Conservation (phyloP, 768 basidiomycete genomes). For the Suillus alpinus region DNA sequence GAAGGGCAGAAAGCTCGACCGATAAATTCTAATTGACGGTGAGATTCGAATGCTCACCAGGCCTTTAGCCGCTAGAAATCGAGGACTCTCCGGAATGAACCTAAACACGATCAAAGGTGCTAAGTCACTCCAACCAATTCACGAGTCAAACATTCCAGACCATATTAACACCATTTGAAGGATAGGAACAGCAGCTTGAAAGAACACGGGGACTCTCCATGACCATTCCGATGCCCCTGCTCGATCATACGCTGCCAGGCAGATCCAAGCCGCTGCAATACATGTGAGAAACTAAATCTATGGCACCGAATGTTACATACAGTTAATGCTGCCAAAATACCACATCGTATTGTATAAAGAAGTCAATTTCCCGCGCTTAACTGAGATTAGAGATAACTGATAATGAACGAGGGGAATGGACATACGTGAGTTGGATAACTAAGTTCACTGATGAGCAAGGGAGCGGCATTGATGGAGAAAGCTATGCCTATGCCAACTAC, state of each 20-base stretch:
- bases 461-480: slow-evolving; percentile 61
- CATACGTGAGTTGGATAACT: slow-evolving; percentile 69
- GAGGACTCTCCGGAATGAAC: slow-evolving; percentile 68
- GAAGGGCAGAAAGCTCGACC: background rate
- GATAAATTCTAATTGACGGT: background rate
- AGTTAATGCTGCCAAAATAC: slow-evolving; percentile 71
- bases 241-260: slow-evolving; percentile 40
- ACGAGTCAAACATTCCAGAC: slow-evolving; percentile 29
- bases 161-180: slow-evolving; percentile 54
- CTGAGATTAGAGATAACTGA: background rate
- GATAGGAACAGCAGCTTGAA: slow-evolving; percentile 58
- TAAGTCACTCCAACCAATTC: background rate
- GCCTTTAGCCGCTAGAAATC: slow-evolving; percentile 63
- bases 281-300: background rate
- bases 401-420: slow-evolving; percentile 1
- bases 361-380: slow-evolving; percentile 51
- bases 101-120: slow-evolving; percentile 24
- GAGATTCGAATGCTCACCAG: slow-evolving; percentile 33
- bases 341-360: slow-evolving; percentile 70
- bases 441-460: slow-evolving; percentile 62
- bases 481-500: slow-evolving; percentile 63
- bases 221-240: slow-evolving; percentile 45
- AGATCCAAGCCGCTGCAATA: slow-evolving; percentile 43
- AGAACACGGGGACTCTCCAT: slow-evolving; percentile 64
- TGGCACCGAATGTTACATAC: slow-evolving; percentile 15